Conservation (phyloP, 305 asterid genomes). For the Vinca major region DNA sequence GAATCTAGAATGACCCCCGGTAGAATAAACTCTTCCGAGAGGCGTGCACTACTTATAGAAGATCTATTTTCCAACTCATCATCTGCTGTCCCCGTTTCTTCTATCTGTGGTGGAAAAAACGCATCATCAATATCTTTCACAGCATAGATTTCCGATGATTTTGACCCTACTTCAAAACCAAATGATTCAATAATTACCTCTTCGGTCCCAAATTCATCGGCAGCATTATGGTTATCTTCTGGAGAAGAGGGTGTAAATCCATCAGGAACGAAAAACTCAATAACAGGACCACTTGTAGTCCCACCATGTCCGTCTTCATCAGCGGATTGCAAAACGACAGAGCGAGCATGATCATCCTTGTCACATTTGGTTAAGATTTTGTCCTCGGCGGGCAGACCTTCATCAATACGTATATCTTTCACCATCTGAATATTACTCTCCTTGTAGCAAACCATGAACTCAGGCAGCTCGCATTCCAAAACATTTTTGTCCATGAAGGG, state of each 20-base stretch:
- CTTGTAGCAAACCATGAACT: slow-evolving; percentile 23
- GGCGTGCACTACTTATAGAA: slow-evolving; percentile 27
- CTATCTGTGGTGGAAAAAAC: slow-evolving; percentile 21
- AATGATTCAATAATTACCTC: slow-evolving; percentile 15
- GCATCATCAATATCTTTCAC: slow-evolving; percentile 19
- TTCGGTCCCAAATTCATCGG: slow-evolving; percentile 7
- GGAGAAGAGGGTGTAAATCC: not conserved
- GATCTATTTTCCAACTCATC: slow-evolving; percentile 30
- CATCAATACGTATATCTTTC: slow-evolving; percentile 34
- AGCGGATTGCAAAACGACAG: slow-evolving; percentile 5
- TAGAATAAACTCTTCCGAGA: slow-evolving; percentile 36
- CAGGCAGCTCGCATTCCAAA: slow-evolving; percentile 27
- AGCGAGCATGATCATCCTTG: slow-evolving; percentile 9
- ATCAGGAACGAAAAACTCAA: not conserved
- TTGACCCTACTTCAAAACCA: slow-evolving; percentile 20
- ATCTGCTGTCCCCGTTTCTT: slow-evolving; percentile 17
- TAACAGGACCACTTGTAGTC: slow-evolving; percentile 3
- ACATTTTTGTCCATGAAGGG: slow-evolving; percentile 20
- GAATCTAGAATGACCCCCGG: slow-evolving; percentile 36
- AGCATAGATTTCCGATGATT: slow-evolving; percentile 19
- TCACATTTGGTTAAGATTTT: slow-evolving; percentile 10
- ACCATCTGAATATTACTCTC: slow-evolving; percentile 17
- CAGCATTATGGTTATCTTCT: slow-evolving; percentile 7
- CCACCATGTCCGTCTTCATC: not conserved
- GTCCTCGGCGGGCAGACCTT: slow-evolving; percentile 40